Evolutionary conservation across 768 basidiomycete genomes (phyloP), one percentile per base, ranked within the genome.

Genomic region (Russula vinacea): DNA sequence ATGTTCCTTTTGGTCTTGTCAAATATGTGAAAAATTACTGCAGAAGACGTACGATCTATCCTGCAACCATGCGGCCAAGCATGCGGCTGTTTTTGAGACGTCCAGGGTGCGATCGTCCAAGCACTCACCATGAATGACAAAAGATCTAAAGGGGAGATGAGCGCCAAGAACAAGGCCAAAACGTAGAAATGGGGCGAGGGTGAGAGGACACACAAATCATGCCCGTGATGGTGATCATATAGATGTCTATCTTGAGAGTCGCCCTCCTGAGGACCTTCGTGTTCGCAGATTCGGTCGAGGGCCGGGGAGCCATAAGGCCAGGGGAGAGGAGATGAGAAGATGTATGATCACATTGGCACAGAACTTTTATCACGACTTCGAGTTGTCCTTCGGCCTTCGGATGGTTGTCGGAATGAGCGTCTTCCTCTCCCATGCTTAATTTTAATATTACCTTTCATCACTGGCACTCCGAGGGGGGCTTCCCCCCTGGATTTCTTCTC

Each of bases 61-160:
- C 67, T 67, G 13, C 33, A 39, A 16, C 17, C n/a, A n/a, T n/a
- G n/a, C n/a, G n/a, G n/a, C n/a, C n/a, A n/a, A n/a, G n/a, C 35
- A 24, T 7, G 40, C 3, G 29, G 8, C 17, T 16, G 19, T 40
- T n/a, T 14, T n/a, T 29, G 14, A 24, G 17, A 6, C 7, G 1
- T 35, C 39, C 11, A 35, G 19, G 17, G 10, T 11, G 39, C 17
- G 3, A 42, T 16, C 6, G 26, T 11, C 2, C 24, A 44, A 19
- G 19, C 14, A 52, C 67, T 49, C 42, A 68, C 67, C 17, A 68
- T 9, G 53, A 66, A 68, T n/a, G 67, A 62, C 44, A 68, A 62
- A 35, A 68, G 51, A 42, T 58, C 67, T 68, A 42, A 14, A 37
- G 35, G 37, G 5, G 49, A 52, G 24, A 39, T 39, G 22, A 40